Evolutionary conservation across 306 rosid species (phyloP), one percentile per base, ranked within the genome.

Genomic region (Hippophae tibetana): DNA sequence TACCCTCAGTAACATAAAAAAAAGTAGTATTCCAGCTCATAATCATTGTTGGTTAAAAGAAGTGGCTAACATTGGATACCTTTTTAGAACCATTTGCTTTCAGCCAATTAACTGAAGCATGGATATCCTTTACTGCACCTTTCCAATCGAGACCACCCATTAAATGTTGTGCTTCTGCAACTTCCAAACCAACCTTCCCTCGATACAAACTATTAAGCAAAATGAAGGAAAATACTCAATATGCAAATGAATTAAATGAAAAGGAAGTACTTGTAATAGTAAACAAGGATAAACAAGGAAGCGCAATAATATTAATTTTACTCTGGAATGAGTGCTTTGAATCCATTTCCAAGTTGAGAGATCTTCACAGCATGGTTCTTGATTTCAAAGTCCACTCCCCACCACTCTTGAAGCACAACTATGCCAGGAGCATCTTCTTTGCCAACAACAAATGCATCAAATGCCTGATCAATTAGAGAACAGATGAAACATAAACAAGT

Each of bases 311-410:
- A 13, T 14, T 5, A 60, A 48, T 60, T 72, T 61, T 89, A 89
- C 97, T 89, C 93, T n/a, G 97, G 97, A 58, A 89, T 86, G 64
- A 89, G 97, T 56, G 89, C 97, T 72, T 84, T 89, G 62, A 86
- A 86, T 49, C 97, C 92, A 70, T 78, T 47, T 46, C 79, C 84
- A 43, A 89, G 84, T 72, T 81, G 70, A 72, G 95, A 81, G 63
- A 89, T 89, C 68, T 79, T 86, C 56, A 73, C 69, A 27, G 95
- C 95, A 64, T 86, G 97, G 68, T 86, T 89, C 68, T 89, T 89
- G 49, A 86, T 56, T 70, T 89, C 97, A 44, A 54, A 86, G 72
- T 89, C 95, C 60, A 89, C 87, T 47, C 97, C 97, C 95, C 95
- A 89, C 95, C 95, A 86, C 65, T 89, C 95, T 74, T 89, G 95